Percentiles rank a stretch among this genome's conserved stretches.
Evolutionary conservation across 805 yeast species (phyloP).

Genomic region (Sugiyamaella chiloensis): DNA sequence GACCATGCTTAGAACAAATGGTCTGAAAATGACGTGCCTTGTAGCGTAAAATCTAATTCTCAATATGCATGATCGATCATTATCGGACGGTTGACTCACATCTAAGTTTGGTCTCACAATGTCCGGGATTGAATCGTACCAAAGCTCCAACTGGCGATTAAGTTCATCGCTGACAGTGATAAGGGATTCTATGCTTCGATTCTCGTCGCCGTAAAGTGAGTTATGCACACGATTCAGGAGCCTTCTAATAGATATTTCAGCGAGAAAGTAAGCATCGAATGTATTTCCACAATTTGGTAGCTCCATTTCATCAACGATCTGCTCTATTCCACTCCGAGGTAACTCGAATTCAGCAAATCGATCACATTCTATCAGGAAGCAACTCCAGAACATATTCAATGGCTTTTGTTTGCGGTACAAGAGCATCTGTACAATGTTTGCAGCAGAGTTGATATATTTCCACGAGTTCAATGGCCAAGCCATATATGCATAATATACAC

Average conservation of each 20-base stretch:
- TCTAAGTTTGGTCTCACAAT: slow-evolving; percentile 11
- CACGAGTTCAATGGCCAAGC: slow-evolving; percentile 14
- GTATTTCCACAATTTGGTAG: slow-evolving; percentile 10
- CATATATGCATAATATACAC: slow-evolving; percentile 15
- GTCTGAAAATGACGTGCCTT: slow-evolving; percentile 16
- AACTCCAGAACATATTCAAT: slow-evolving; percentile 15
- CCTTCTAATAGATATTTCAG: slow-evolving; percentile 23
- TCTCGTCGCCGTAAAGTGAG: slow-evolving; percentile 7
- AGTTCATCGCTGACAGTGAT: slow-evolving; percentile 9
- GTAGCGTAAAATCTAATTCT: slow-evolving; percentile 15
- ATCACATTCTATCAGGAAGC: slow-evolving; percentile 16
- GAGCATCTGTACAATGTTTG: slow-evolving; percentile 11
- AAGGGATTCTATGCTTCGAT: neutral
- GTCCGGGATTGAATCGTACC: slow-evolving; percentile 17
- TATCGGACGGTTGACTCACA: neutral
- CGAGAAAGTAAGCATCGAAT: slow-evolving; percentile 17
- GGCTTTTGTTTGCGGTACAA: slow-evolving; percentile 5
- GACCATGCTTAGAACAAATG: slow-evolving; percentile 13
- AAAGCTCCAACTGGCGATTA: slow-evolving; percentile 15
- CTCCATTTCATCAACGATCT: slow-evolving; percentile 13
- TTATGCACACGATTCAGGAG: slow-evolving; percentile 23
- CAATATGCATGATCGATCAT: slow-evolving; percentile 7
- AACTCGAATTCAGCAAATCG: slow-evolving; percentile 18
- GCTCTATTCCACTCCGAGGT: slow-evolving; percentile 14
- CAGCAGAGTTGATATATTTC: slow-evolving; percentile 10